phyloP scores from a whole-genome alignment of 2,329 filamentous ascomycete genomes.

The Penicillium sp. region DNA sequence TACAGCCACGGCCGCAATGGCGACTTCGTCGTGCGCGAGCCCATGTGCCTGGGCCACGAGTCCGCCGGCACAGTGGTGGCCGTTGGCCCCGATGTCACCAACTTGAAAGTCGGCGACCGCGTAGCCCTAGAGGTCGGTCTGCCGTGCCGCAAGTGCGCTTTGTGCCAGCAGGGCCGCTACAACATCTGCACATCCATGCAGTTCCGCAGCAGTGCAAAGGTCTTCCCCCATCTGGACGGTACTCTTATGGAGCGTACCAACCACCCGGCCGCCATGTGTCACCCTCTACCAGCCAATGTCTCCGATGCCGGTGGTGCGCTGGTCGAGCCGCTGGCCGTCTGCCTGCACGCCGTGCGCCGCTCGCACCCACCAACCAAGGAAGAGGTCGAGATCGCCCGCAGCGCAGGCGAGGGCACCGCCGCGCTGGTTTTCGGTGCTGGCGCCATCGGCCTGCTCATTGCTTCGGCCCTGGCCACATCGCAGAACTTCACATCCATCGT shows the following conservation, averaged over 20 bases:
- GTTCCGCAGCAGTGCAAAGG: slow-evolving; percentile 60
- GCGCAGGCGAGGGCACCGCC: slow-evolving; percentile 42
- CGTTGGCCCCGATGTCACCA: slow-evolving; percentile 62
- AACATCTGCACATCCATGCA: slow-evolving; percentile 61
- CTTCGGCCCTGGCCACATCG: slow-evolving; percentile 56
- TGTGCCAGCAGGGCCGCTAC: slow-evolving; percentile 58
- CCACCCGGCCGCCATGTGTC: slow-evolving; percentile 60
- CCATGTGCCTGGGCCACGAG: slow-evolving; percentile 76
- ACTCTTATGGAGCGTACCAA: slow-evolving; percentile 63
- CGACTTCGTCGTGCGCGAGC: slow-evolving; percentile 76
- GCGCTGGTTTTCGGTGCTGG: slow-evolving; percentile 62
- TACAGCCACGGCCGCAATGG: slow-evolving; percentile 84
- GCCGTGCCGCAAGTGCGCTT: slow-evolving; percentile 66
- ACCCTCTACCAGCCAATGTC: slow-evolving; percentile 55
- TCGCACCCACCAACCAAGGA: slow-evolving; percentile 48
- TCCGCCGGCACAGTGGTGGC: slow-evolving; percentile 76
- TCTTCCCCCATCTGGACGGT: slow-evolving; percentile 62
- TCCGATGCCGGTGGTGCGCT: slow-evolving; percentile 58
- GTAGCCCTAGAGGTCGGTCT: slow-evolving; percentile 91
- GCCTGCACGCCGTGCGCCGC: slow-evolving; percentile 58
- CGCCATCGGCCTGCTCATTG: slow-evolving; percentile 59
- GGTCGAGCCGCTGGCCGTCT: slow-evolving; percentile 60
- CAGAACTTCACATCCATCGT: slow-evolving; percentile 55
- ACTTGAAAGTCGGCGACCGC: slow-evolving; percentile 70
- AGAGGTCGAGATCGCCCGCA: slow-evolving; percentile 40